These are phyloP conservation scores for Phascolomyces articulosus DNA, from an alignment of 371 early-diverging fungal species.

Conservation along the genomic window DNA sequence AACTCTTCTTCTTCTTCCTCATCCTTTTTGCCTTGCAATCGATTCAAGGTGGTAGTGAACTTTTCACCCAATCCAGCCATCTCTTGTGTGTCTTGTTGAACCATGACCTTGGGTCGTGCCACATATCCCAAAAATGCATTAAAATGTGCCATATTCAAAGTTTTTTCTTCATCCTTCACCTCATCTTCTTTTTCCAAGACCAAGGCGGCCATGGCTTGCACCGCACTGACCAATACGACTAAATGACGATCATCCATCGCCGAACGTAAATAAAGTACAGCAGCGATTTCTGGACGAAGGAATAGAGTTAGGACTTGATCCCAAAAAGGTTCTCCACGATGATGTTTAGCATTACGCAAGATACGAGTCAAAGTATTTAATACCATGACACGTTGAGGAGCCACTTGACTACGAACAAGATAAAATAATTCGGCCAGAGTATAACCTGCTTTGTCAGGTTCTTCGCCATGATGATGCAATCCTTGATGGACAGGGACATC, in stretches of 20 bases:
- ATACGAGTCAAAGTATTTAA: conserved; percentile 68
- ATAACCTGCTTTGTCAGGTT: conserved; percentile 86
- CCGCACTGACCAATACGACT: conserved; percentile 57
- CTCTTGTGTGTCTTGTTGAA: conserved; percentile 11
- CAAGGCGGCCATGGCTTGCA: conserved; percentile 52
- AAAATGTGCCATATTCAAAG: conserved; percentile 18
- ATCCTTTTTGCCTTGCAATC: conserved; percentile 3
- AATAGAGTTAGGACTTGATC: conserved; percentile 38
- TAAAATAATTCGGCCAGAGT: conserved; percentile 83
- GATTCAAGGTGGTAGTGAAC: conserved; percentile 17
- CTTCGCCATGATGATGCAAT: conserved; percentile 89
- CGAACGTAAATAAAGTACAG: conserved; percentile 57
- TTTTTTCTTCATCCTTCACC: conserved; percentile 33
- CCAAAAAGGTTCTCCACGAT: not conserved
- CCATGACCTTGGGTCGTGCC: not conserved
- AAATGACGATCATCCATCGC: conserved; percentile 70
- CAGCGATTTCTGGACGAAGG: conserved; percentile 40
- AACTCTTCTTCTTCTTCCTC: conserved; percentile 21
- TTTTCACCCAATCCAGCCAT: conserved; percentile 15
- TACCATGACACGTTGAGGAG: conserved; percentile 81
- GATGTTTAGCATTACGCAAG: conserved; percentile 49
- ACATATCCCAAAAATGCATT: conserved; percentile 36
- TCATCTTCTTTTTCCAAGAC: conserved; percentile 32
- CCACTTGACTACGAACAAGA: conserved; percentile 80
- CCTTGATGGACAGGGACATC: conserved; percentile 69